These are phyloP conservation scores for Cryptomeria japonica DNA, from an alignment of 75 land plant genomes.

Conservation along the genomic window DNA sequence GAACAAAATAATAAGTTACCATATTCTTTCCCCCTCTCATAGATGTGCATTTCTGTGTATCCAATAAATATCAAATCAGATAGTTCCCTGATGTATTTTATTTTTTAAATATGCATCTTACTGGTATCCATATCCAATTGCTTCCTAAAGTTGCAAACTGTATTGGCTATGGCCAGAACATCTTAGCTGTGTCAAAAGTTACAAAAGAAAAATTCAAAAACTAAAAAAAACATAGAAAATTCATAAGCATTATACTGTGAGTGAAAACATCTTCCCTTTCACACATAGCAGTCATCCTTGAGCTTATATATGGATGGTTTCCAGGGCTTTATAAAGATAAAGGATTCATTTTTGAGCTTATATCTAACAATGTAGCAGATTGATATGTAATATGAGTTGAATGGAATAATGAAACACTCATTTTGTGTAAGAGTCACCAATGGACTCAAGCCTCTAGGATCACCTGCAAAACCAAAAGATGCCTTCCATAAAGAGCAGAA, in stretches of 20 bases:
- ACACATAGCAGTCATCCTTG: neutral
- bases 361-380: neutral
- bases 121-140: neutral
- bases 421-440: neutral
- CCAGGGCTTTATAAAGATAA: neutral
- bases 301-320: neutral
- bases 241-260: neutral
- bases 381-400: neutral
- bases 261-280: neutral
- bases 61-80: neutral
- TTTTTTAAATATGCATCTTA: neutral
- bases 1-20: neutral
- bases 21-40: neutral
- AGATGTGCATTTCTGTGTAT: neutral
- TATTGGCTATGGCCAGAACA: neutral
- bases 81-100: neutral
- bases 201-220: neutral
- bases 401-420: neutral
- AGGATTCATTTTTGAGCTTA: neutral
- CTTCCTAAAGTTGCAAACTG: neutral
- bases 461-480: no score
- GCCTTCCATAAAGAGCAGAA: no score
- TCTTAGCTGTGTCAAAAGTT: neutral
- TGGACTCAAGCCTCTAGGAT: no score
- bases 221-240: neutral